Evolutionary conservation across 352 stramenopile genomes (phyloP).

Genomic region (Blastocystis sp.): DNA sequence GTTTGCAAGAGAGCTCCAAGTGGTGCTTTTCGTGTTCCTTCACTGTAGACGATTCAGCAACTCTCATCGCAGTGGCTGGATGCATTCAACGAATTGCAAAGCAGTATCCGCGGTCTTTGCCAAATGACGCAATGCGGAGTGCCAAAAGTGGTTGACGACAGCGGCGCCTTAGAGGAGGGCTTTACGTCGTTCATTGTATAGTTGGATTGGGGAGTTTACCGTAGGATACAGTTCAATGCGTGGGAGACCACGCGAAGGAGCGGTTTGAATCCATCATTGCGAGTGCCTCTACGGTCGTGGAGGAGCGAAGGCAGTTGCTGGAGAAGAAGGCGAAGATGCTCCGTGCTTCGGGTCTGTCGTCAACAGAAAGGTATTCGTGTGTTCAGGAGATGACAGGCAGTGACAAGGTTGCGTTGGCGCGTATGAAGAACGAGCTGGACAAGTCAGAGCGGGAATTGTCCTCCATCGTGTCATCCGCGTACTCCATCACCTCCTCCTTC

Average conservation of each 20-base stretch:
- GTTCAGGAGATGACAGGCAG: too few relatives aligned
- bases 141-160: not conserved
- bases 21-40: not conserved
- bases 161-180: not conserved
- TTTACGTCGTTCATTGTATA: not conserved
- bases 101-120: not conserved
- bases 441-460: too few relatives aligned
- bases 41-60: constrained; percentile 2
- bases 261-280: not conserved
- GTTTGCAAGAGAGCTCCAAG: not conserved
- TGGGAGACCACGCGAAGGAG: not conserved
- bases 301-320: not conserved
- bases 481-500: too few relatives aligned
- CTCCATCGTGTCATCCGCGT: too few relatives aligned
- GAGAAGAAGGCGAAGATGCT: not conserved
- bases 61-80: not conserved
- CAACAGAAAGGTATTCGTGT: too few relatives aligned
- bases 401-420: too few relatives aligned
- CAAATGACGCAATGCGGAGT: not conserved
- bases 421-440: too few relatives aligned
- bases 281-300: not conserved
- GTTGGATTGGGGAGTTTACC: not conserved
- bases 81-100: constrained; percentile 13
- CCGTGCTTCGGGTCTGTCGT: not conserved
- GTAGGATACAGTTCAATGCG: not conserved